Base-by-base conservation (phyloP, 352 stramenopile species). In the Phytophthora idaei region DNA sequence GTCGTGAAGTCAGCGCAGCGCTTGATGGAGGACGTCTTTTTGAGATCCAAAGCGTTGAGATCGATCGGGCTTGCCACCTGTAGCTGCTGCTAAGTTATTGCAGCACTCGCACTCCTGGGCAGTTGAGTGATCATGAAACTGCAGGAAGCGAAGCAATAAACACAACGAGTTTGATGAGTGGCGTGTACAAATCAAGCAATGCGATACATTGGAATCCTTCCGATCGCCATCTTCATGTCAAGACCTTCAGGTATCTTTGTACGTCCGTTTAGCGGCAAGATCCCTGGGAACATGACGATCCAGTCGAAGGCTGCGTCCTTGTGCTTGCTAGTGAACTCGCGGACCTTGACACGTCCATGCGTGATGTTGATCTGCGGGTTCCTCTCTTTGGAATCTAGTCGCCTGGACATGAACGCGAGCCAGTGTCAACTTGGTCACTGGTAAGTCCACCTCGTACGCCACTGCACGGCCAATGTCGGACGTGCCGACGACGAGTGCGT, bases 391-490 rank as follows among this genome's bases (percentile, higher is more conserved):
- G 28, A 15, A 73, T 55, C 29, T 68, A 31, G 42, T 69, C 60
- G 9, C 17, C 1, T n/a, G 60, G 53, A 12, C 53, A 69, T 2
- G 66, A 73, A 25, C 66, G 53, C 25, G 60, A 68, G 58, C 61
- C 5, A 72, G 39, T 11, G 58, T 72, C 11, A 64, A 36, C 10
- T 58, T 67, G 5, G 32, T 47, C 11, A 69, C 39, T 14, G 69
- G 50, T 44, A 47, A 57, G 1, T 57, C 57, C 41, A 67, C 34
- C 17, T 71, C 50, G 5, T 60, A 50, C 3, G 49, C 64, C 4
- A 71, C 29, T 29, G 51, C 65, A 39, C 52, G 65, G 10, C 59
- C 65, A 32, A 64, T 73, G 17, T 58, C 59, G 41, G 59, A 73
- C 17, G 60, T 60, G 9, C 54, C 66, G 11, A 73, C 49, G 37